A percentile compares a stretch with the other conserved stretches of the same genome.
These are phyloP conservation scores for Candolleomyces eurysporus DNA, from an alignment of 768 basidiomycete genomes.

Conservation along the genomic window DNA sequence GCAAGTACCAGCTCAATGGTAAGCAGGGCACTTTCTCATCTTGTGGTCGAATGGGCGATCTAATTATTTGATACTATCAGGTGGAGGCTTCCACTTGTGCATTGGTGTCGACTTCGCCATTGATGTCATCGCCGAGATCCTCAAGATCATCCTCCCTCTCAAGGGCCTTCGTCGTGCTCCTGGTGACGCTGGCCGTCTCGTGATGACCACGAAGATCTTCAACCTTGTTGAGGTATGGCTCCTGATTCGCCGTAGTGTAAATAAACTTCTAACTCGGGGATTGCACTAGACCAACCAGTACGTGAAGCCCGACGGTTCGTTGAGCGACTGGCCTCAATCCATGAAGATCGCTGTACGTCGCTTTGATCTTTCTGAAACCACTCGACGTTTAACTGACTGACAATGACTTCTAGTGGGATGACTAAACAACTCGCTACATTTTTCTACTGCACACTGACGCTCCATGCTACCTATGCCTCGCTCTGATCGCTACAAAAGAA, in stretches of 20 bases:
- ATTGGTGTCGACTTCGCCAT: constrained; percentile 35
- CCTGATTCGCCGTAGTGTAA: not conserved
- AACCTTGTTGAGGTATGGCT: constrained; percentile 1
- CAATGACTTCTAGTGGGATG: not conserved
- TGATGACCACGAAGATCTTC: not conserved
- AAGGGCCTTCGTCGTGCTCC: constrained; percentile 46
- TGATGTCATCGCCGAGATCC: constrained; percentile 39
- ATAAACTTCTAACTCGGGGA: not conserved
- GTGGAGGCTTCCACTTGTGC: constrained; percentile 37
- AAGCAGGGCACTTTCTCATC: not conserved
- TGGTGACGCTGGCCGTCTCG: constrained; percentile 35
- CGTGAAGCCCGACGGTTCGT: not conserved
- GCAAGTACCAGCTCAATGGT: constrained; percentile 20
- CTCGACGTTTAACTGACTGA: not conserved
- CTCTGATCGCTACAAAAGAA: too few relatives aligned
- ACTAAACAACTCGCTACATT: not conserved
- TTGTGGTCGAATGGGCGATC: too few relatives aligned
- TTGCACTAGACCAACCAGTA: not conserved
- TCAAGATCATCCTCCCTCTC: constrained; percentile 44
- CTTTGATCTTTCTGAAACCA: not conserved
- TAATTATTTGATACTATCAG: not conserved
- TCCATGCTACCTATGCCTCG: too few relatives aligned
- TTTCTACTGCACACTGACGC: too few relatives aligned
- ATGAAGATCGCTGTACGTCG: not conserved
- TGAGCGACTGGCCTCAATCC: constrained; percentile 2